Base-by-base conservation (phyloP, 2,329 filamentous ascomycete species). In the Curvularia verruculosa region DNA sequence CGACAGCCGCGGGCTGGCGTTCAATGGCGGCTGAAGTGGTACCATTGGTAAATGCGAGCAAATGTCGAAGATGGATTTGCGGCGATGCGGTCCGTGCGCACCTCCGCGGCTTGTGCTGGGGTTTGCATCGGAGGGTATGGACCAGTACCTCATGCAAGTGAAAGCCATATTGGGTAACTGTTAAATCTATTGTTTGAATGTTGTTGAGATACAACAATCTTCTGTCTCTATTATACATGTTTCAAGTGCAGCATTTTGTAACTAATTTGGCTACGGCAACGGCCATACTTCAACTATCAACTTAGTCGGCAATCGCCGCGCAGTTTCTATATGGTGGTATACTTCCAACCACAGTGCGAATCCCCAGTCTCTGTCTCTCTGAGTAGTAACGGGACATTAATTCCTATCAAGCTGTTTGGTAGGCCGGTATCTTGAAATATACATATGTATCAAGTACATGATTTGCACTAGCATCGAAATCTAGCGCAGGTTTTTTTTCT, bases 1-100 rank as follows among this genome's bases (percentile, higher is more conserved):
- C 71, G 68, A 70, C 71, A 71, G 71, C 71, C 68, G 68, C 68
- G 62, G 61, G 60, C 36, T 61, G 63, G 66, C 64, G 56, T 65
- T 65, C 67, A 71, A 72, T 69, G 70, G 70, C 69, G 66, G 69
- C 67, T 66, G 66, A 65, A 66, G 68, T 68, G 65, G 44, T 56
- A 29, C 52, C 53, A 24, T 54, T 56, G 45, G 53, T 34, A 44
- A 34, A n/a, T 58, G 58, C 52, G 44, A 36, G 39, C 55, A 58
- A 59, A 61, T 58, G 49, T 59, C 56, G 52, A 44, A 31, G 37
- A 52, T 55, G 54, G 48, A 52, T 54, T 60, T 60, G 60, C 58
- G 54, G 60, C 46, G 40, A 43, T 6, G 24, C 28, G 54, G 54
- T 45, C 54, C 40, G 54, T 55, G 50, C 54, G 48, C 50, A 60